Evolutionary conservation across 1,284 basidiomycete species (phyloP), one percentile per base, ranked within the genome.

Genomic region (Tranzscheliella williamsii): DNA sequence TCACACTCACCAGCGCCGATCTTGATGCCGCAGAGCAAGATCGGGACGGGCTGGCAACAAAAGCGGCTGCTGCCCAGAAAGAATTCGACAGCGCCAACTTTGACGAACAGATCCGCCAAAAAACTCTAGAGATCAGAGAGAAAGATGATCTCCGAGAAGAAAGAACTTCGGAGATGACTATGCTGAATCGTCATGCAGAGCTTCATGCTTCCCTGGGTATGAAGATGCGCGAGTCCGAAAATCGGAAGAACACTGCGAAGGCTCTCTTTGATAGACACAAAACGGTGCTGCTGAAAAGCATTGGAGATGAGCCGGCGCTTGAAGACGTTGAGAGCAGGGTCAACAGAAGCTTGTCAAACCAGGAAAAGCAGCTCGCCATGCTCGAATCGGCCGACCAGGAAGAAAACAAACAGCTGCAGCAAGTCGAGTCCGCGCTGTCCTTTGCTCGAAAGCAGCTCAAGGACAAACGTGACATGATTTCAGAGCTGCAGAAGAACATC

Each of bases 141-240:
- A 81, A 90, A 51, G 91, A 96, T 62, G 84, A 85, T 22, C 82
- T 82, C 39, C 82, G 88, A 21, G 91, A 94, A 24, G 79, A 79
- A 20, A 79, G 92, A 45, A 90, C 86, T 48, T 66, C 79, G 1
- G 92, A 97, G 67, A 81, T 94, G 36, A 83, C 85, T 24, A 79
- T 82, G 1, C 79, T 96, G 51, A 91, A 87, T 70, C 76, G 85
- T 29, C 91, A 96, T 73, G 87, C 90, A 0, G 89, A 93, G 56
- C 81, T 85, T 1, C 83, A 93, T 29, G 91, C 92, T 1, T 87
- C 86, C 66, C 79, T 97, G 35, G 85, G 87, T 30, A 76, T 95
- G 55, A 90, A 91, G 46, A 48, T 38, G 42, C 45, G 62, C 24
- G 49, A 63, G 32, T 36, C 44, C 4, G 27, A 24, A n/a, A 50